A percentile compares a stretch with the other conserved stretches of the same genome.
phyloP scores from a whole-genome alignment of 371 early-diverging fungal species.

The Mortierella sp. region DNA sequence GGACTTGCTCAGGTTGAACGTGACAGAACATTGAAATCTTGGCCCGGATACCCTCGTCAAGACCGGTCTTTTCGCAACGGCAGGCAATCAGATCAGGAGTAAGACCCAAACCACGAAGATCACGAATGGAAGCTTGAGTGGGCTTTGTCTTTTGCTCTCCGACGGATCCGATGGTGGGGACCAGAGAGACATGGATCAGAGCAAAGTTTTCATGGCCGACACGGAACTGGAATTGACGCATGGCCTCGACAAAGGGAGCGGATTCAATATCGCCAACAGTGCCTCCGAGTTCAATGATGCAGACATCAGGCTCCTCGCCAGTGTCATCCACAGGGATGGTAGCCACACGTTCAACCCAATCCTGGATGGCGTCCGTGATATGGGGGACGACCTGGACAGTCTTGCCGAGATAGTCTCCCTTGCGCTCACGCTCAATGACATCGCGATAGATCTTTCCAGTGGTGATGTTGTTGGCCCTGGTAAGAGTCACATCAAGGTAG shows the following conservation, averaged over 20 bases:
- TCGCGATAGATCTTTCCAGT: slow-evolving; percentile 98
- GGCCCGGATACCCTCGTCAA: slow-evolving; percentile 83
- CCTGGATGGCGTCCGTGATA: slow-evolving; percentile 97
- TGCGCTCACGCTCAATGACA: slow-evolving; percentile 95
- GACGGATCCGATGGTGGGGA: slow-evolving; percentile 97
- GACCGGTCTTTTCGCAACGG: slow-evolving; percentile 80
- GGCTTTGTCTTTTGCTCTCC: slow-evolving; percentile 99
- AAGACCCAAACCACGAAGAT: slow-evolving; percentile 95
- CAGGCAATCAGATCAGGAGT: slow-evolving; percentile 98
- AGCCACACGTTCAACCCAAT: slow-evolving; percentile 96
- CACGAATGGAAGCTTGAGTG: slow-evolving; percentile 96
- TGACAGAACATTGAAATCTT: slow-evolving; percentile 99
- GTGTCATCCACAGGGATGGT: slow-evolving; percentile 85
- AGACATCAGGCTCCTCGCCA: slow-evolving; percentile 94
- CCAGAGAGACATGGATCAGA: slow-evolving; percentile 97
- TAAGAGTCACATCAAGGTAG: slow-evolving; percentile 93
- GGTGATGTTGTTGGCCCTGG: slow-evolving; percentile 98
- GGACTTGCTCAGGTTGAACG: slow-evolving; percentile 89
- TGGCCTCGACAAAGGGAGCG: slow-evolving; percentile 98
- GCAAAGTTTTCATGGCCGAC: slow-evolving; percentile 98
- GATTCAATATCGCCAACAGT: slow-evolving; percentile 99
- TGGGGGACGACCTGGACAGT: slow-evolving; percentile 99
- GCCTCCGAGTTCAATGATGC: slow-evolving; percentile 99
- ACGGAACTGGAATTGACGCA: slow-evolving; percentile 99
- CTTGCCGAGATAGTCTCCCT: slow-evolving; percentile 98